phyloP scores from a whole-genome alignment of 169 alveolate species.

The Plasmodium malariae region DNA sequence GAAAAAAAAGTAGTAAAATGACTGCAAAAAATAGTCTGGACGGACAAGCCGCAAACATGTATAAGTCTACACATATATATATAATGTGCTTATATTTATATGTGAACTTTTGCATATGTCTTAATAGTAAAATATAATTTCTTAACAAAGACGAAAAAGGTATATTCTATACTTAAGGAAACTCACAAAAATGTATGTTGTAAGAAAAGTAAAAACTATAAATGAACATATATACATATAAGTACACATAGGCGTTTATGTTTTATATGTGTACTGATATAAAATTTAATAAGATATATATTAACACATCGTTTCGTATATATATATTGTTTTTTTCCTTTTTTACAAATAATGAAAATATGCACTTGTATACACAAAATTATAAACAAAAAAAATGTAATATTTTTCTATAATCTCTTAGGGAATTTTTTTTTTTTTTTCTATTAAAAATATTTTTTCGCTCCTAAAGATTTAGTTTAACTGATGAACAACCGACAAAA shows the following conservation, averaged over 20 bases:
- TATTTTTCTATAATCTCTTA: no score
- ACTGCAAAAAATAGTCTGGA: no score
- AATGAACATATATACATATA: constrained; percentile 3
- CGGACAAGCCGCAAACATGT: no score
- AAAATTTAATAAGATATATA: constrained; percentile 2
- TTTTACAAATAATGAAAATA: constrained; percentile 18
- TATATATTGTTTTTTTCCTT: not conserved
- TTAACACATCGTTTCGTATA: not conserved
- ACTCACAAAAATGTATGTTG: not conserved
- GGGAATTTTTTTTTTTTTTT: no score
- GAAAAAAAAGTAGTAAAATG: no score
- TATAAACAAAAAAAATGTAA: no score
- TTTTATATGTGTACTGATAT: not conserved
- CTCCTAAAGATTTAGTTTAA: no score
- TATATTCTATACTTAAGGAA: not conserved
- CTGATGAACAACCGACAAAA: no score
- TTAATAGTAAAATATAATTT: not conserved
- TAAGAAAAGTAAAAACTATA: constrained; percentile 6
- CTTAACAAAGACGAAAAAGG: not conserved
- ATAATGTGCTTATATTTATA: not conserved
- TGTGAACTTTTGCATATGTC: not conserved
- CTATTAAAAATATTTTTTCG: no score
- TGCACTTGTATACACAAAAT: constrained; percentile 24
- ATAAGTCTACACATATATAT: no score
- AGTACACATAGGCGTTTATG: not conserved